Evolutionary conservation across 106 monocot genomes (phyloP), one percentile per base, ranked within the genome.

Genomic region (Gastrodia elata): DNA sequence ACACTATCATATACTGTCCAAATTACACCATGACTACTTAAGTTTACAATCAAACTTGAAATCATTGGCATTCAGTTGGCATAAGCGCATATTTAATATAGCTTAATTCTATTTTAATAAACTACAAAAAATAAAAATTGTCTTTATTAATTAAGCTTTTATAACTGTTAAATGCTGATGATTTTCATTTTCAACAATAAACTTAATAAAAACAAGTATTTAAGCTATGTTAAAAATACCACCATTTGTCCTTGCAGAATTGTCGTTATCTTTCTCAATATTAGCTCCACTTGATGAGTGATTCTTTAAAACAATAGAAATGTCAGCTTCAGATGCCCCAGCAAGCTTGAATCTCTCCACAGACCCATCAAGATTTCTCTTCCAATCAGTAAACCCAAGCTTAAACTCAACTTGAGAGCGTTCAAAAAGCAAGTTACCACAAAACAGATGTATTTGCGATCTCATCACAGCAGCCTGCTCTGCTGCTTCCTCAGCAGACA

Each of bases 371-470:
- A 97, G 83, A 78, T 86, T 93, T 64, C 80, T 91, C 76, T 87
- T 91, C 93, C 93, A 97, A 56, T 83, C 86, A 76, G 74, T 77
- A 55, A 83, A 14, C 9, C 83, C 77, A 20, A 97, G 88, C 74
- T 93, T 93, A 67, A 83, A 97, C 38, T 93, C 97, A 43, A 97
- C 86, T 59, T 93, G 97, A 38, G 97, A 97, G 2, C 93, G 85
- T 79, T 97, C 97, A 80, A 97, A 97, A 20, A 93, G 86, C 93
- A 97, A 84, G 79, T 97, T 97, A 37, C 97, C 97, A 92, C 97
- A 97, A 43, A 93, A 97, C 1, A 97, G 79, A 86, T 97, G 97
- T 81, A 97, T 97, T 82, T 97, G 97, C 68, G 91, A 91, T 72
- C 90, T 87, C 92, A 93, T 97, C 20, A 83, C 88, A 4, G 84